A percentile compares a stretch with the other conserved stretches of the same genome.
Evolutionary conservation across 176 grass and related monocot species (phyloP).

Genomic region (Lolium rigidum): DNA sequence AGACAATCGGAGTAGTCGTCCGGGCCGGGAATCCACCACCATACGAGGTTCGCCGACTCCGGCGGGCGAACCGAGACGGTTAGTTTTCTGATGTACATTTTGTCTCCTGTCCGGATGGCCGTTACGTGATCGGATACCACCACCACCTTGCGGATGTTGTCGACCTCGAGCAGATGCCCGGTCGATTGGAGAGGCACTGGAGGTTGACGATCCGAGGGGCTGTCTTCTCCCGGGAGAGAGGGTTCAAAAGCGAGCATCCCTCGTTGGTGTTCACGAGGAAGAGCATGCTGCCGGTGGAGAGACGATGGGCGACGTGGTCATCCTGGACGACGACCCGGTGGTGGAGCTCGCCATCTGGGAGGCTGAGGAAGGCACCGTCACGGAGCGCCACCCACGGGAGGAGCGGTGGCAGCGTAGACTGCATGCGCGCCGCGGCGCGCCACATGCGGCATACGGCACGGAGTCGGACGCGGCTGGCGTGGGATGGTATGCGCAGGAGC

Average conservation of each 20-base stretch:
- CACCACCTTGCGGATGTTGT: background rate
- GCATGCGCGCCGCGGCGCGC: background rate
- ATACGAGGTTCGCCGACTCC: too few relatives aligned
- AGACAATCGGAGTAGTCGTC: too few relatives aligned
- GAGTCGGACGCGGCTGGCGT: constrained; percentile 31
- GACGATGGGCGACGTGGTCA: background rate
- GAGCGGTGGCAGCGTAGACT: background rate
- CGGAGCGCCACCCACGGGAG: background rate
- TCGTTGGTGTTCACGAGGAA: background rate
- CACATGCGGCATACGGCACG: constrained; percentile 7
- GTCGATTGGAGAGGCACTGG: background rate
- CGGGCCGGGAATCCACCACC: too few relatives aligned
- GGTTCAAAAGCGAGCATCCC: background rate
- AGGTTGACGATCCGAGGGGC: background rate
- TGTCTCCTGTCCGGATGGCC: background rate
- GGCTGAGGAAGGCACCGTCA: background rate
- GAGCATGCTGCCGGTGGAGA: background rate
- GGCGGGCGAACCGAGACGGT: background rate
- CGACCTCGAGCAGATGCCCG: too few relatives aligned
- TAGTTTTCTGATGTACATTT: background rate
- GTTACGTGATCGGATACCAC: background rate
- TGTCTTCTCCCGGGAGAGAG: background rate
- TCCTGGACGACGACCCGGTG: background rate
- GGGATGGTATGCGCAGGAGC: background rate
- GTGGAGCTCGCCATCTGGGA: background rate